Conservation (phyloP, 805 yeast genomes). For the Metschnikowia dekortorum region DNA sequence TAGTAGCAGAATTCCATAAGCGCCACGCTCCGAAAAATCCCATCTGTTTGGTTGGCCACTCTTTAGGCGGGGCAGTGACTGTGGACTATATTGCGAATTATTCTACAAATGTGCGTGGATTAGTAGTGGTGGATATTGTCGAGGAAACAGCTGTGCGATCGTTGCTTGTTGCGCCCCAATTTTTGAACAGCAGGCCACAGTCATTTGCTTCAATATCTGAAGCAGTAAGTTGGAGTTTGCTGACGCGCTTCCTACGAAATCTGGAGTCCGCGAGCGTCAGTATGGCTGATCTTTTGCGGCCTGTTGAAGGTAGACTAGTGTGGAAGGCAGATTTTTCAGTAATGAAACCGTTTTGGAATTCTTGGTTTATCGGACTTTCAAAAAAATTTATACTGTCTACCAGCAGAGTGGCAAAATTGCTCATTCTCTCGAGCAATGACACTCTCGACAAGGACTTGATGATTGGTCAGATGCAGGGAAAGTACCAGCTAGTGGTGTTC, state of each 20-base stretch:
- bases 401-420: conserved; percentile 49
- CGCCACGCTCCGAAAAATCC: conserved; percentile 12
- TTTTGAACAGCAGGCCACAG: conserved; percentile 61
- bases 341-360: conserved; percentile 69
- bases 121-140: conserved; percentile 83
- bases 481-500: conserved; percentile 82
- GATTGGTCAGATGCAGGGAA: conserved; percentile 98
- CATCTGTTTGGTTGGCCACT: conserved; percentile 76
- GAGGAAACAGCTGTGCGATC: conserved; percentile 87
- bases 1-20: conserved; percentile 39
- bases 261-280: conserved; percentile 63
- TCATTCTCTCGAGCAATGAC: conserved; percentile 86
- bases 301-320: conserved; percentile 17
- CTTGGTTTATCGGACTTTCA: conserved; percentile 79
- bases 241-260: conserved; percentile 50
- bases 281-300: conserved; percentile 63
- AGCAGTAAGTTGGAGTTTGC: conserved; percentile 84
- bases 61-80: conserved; percentile 85
- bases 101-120: conserved; percentile 48
- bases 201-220: conserved; percentile 46
- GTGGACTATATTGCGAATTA: conserved; percentile 43
- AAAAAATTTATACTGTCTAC: conserved; percentile 30
- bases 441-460: conserved; percentile 79
- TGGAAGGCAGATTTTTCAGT: conserved; percentile 65
- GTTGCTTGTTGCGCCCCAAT: conserved; percentile 60